These are phyloP conservation scores for Calocera viscosa DNA, from an alignment of 768 basidiomycete species.

Conservation along the genomic window DNA sequence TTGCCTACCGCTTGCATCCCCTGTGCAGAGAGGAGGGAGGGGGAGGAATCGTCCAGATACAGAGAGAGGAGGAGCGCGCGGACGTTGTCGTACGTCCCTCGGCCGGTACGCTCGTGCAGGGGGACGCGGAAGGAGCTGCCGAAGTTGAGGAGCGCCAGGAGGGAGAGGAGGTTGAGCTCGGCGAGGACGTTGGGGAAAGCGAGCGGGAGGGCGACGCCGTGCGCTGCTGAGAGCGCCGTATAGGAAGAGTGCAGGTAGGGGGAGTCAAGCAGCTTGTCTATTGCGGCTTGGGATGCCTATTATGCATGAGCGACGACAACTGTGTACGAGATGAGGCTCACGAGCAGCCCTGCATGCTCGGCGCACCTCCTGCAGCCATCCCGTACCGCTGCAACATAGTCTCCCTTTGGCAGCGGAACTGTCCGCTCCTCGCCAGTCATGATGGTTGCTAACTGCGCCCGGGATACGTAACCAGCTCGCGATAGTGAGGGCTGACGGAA, in stretches of 20 bases:
- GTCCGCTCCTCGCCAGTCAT: neutral
- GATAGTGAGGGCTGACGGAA: too few relatives aligned
- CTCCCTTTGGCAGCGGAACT: neutral
- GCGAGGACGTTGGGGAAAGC: slow-evolving; percentile 58
- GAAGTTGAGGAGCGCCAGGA: slow-evolving; percentile 71
- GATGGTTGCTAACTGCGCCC: too few relatives aligned
- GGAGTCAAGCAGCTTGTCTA: neutral
- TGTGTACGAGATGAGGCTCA: neutral
- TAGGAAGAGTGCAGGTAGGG: neutral
- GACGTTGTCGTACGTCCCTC: slow-evolving; percentile 77
- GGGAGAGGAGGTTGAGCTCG: slow-evolving; percentile 70
- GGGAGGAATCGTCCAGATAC: slow-evolving; percentile 47
- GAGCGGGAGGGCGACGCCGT: slow-evolving; percentile 67
- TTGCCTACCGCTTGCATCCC: slow-evolving; percentile 47
- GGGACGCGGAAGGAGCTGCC: slow-evolving; percentile 67
- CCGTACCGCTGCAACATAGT: neutral
- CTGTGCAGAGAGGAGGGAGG: slow-evolving; percentile 49
- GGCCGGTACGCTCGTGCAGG: slow-evolving; percentile 56
- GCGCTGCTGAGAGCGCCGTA: slow-evolving; percentile 35
- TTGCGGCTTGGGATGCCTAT: neutral
- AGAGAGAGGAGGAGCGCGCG: slow-evolving; percentile 59
- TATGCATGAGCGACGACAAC: neutral
- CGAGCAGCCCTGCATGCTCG: neutral
- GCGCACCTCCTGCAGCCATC: neutral
- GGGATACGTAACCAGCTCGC: too few relatives aligned